phyloP scores from a whole-genome alignment of 1,139 yeast species.

The Hansenula sp. region DNA sequence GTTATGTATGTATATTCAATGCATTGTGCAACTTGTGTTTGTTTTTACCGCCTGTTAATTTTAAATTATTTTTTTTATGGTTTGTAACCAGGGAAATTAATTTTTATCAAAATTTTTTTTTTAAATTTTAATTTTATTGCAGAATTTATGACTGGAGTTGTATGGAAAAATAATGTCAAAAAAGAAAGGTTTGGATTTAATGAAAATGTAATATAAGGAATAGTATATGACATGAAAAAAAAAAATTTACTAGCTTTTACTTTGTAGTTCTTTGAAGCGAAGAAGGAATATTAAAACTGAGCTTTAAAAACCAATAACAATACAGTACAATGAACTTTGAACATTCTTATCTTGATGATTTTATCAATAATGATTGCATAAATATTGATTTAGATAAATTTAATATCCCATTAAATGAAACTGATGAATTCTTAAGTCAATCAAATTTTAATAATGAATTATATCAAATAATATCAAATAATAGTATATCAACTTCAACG shows the following conservation, averaged over 20 bases:
- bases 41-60: too few relatives aligned
- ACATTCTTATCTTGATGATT: background rate
- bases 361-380: background rate
- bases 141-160: too few relatives aligned
- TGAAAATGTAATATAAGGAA: too few relatives aligned
- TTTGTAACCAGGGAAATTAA: background rate
- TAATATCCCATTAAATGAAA: background rate
- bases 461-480: slow-evolving; percentile 3
- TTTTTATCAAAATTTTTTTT: slow-evolving; percentile 1
- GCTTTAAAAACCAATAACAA: background rate
- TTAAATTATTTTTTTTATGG: too few relatives aligned
- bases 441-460: slow-evolving; percentile 1
- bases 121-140: too few relatives aligned
- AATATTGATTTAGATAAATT: slow-evolving; percentile 1
- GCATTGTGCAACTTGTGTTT: too few relatives aligned
- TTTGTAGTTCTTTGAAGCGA: too few relatives aligned
- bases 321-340: background rate
- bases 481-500: slow-evolving; percentile 2
- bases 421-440: background rate
- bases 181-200: too few relatives aligned
- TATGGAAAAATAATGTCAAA: too few relatives aligned
- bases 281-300: background rate
- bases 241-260: too few relatives aligned
- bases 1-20: too few relatives aligned
- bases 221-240: too few relatives aligned